These are phyloP conservation scores for Ganoderma lucidum DNA, from an alignment of 1,284 basidiomycete genomes.

Conservation along the genomic window DNA sequence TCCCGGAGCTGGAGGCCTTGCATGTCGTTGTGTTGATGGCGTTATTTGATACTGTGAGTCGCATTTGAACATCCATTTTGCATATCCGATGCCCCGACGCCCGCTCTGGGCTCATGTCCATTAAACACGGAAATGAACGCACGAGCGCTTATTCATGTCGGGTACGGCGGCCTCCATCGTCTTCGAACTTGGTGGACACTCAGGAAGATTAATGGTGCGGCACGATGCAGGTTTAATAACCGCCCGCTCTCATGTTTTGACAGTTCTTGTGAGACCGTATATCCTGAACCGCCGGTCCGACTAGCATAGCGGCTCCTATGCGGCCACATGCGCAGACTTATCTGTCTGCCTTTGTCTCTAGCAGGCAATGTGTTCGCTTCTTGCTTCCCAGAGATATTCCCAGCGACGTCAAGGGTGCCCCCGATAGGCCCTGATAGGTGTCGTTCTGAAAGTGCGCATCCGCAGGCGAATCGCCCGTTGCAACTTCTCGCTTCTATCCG, in stretches of 20 bases:
- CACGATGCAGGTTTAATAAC: neutral
- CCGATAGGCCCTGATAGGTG: neutral
- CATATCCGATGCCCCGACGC: neutral
- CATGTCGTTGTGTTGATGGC: slow-evolving; percentile 61
- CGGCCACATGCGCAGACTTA: slow-evolving; percentile 8
- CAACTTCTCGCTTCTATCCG: neutral
- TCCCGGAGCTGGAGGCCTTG: slow-evolving; percentile 60
- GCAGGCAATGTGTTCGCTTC: neutral
- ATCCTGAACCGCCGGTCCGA: neutral
- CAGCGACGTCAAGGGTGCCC: slow-evolving; percentile 4
- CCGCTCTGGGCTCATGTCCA: neutral
- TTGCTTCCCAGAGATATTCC: slow-evolving; percentile 4
- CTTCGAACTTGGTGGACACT: neutral
- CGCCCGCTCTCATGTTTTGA: neutral
- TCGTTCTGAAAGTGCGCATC: neutral
- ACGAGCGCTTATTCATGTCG: neutral
- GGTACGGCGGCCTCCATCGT: neutral
- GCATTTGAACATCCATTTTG: neutral
- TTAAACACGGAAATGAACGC: slow-evolving; percentile 5
- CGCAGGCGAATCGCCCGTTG: neutral
- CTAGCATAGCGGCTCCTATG: neutral
- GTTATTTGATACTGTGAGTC: slow-evolving; percentile 52
- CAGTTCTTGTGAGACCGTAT: slow-evolving; percentile 9
- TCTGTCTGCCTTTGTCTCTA: neutral
- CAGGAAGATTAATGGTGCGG: neutral